phyloP scores from a whole-genome alignment of 2,329 filamentous ascomycete species.

The Mycogone perniciosa region DNA sequence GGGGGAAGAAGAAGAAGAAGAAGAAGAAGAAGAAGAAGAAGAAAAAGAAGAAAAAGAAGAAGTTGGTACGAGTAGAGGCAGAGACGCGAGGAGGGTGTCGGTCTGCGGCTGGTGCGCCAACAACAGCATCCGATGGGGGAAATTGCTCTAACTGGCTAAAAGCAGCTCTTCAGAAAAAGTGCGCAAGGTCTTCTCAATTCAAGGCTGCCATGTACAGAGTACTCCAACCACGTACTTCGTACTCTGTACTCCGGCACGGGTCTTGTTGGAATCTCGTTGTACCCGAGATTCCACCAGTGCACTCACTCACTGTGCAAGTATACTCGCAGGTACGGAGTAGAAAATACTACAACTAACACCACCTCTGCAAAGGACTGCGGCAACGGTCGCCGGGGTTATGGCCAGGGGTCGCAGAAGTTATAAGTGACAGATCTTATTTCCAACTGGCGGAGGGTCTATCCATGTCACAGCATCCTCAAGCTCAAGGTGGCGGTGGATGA shows the following conservation, averaged over 20 bases:
- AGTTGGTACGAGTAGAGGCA: too few species aligned
- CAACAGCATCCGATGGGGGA: neutral
- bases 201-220: neutral
- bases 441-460: slow-evolving; percentile 15
- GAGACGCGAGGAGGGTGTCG: neutral
- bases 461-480: slow-evolving; percentile 10
- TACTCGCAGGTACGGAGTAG: neutral
- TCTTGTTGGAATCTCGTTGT: too few species aligned
- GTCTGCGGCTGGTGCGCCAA: slow-evolving; percentile 1
- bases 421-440: slow-evolving; percentile 24
- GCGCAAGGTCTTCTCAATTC: neutral
- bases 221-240: neutral
- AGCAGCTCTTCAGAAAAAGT: neutral
- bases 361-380: neutral
- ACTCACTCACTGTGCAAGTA: slow-evolving; percentile 5
- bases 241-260: too few species aligned
- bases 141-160: neutral
- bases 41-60: slow-evolving; percentile 1
- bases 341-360: slow-evolving; percentile 7
- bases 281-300: neutral
- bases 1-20: slow-evolving; percentile 2
- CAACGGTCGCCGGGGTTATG: slow-evolving; percentile 11
- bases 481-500: slow-evolving; percentile 17
- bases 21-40: neutral
- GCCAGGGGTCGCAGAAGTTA: slow-evolving; percentile 13